Evolutionary conservation across 2,329 filamentous ascomycete species (phyloP).

Genomic region (Aspergillus brunneoviolaceus): DNA sequence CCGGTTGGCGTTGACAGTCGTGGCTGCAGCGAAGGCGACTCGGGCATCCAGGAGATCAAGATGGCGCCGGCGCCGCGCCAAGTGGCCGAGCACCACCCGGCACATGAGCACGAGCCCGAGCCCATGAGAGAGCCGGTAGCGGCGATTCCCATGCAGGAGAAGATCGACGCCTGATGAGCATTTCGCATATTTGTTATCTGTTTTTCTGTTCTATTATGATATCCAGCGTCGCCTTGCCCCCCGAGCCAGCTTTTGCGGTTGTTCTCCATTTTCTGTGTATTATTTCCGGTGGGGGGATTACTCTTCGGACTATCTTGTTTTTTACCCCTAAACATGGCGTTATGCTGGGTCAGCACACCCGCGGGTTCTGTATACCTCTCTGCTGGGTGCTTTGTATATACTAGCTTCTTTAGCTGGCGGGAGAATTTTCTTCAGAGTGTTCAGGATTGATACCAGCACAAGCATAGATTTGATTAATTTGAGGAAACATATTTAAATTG

Average conservation of each 20-base stretch:
- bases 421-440: background rate
- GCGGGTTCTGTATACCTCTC: constrained; percentile 6
- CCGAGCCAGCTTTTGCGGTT: constrained; percentile 23
- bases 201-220: constrained; percentile 22
- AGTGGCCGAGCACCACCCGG: constrained; percentile 27
- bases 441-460: constrained; percentile 11
- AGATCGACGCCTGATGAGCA: constrained; percentile 12
- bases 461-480: constrained; percentile 12
- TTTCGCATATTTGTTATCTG: constrained; percentile 7
- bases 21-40: constrained; percentile 30
- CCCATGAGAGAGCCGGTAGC: constrained; percentile 16
- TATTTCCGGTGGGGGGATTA: constrained; percentile 6
- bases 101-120: constrained; percentile 15
- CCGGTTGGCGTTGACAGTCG: constrained; percentile 32
- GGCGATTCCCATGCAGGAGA: constrained; percentile 24
- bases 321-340: background rate
- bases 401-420: constrained; percentile 10
- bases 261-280: constrained; percentile 14
- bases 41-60: constrained; percentile 34
- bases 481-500: background rate
- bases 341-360: background rate
- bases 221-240: constrained; percentile 26
- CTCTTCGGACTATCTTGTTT: constrained; percentile 1
- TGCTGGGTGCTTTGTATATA: constrained; percentile 15
- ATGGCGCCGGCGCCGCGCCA: constrained; percentile 29